Conservation (phyloP, 495 filamentous ascomycete genomes). For the Penicillium taxi region DNA sequence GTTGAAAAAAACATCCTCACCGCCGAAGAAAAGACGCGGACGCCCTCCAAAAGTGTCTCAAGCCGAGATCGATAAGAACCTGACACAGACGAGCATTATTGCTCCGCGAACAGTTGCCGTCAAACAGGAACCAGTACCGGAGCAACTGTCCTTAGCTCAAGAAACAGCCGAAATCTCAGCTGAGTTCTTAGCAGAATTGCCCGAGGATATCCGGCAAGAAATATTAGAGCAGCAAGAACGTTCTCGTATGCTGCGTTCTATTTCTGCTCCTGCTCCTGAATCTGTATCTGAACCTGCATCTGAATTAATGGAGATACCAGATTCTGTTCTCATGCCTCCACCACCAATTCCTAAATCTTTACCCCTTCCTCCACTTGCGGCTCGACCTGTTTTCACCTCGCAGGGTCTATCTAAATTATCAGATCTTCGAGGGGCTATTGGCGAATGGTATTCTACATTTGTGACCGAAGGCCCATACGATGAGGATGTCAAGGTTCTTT, state of each 20-base stretch:
- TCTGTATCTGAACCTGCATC: slow-evolving; percentile 1
- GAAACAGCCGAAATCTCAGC: slow-evolving; percentile 47
- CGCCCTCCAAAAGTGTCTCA: slow-evolving; percentile 30
- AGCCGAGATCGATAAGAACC: slow-evolving; percentile 37
- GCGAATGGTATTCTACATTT: slow-evolving; percentile 61
- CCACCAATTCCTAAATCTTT: slow-evolving; percentile 28
- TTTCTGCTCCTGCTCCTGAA: slow-evolving; percentile 11
- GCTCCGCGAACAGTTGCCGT: slow-evolving; percentile 20
- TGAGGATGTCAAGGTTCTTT: slow-evolving; percentile 67
- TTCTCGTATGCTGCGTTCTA: slow-evolving; percentile 40
- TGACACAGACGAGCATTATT: slow-evolving; percentile 62
- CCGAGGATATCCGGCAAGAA: slow-evolving; percentile 71
- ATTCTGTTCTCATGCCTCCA: not conserved
- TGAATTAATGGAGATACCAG: not conserved
- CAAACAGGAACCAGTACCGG: slow-evolving; percentile 2
- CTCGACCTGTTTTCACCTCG: slow-evolving; percentile 59
- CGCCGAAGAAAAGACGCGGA: slow-evolving; percentile 51
- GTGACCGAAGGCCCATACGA: slow-evolving; percentile 59
- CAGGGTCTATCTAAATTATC: slow-evolving; percentile 44
- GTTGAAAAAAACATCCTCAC: slow-evolving; percentile 45
- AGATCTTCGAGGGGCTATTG: slow-evolving; percentile 55
- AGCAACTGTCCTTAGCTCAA: slow-evolving; percentile 17
- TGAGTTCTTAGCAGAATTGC: slow-evolving; percentile 72
- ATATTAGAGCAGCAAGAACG: slow-evolving; percentile 64
- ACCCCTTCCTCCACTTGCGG: slow-evolving; percentile 42